These are phyloP conservation scores for Kokia cookei DNA, from an alignment of 441 rosid genomes.

Conservation along the genomic window DNA sequence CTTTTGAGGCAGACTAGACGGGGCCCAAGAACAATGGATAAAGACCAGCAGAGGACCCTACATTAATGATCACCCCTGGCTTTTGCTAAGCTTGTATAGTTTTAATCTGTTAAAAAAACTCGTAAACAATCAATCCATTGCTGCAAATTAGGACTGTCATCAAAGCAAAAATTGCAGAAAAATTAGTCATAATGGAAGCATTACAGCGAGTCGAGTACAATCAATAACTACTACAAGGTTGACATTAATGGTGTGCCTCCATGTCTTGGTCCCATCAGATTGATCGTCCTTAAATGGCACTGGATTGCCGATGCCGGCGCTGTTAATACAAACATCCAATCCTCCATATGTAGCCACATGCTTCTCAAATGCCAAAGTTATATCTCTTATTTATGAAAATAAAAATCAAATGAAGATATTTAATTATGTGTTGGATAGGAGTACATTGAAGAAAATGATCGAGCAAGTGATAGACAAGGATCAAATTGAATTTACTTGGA, in stretches of 20 bases:
- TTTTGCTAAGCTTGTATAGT: constrained; percentile 64
- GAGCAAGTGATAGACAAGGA: neutral
- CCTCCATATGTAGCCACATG: constrained; percentile 82
- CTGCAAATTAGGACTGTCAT: neutral
- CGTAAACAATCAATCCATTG: constrained; percentile 9
- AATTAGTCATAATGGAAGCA: constrained; percentile 2
- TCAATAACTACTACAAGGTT: constrained; percentile 65
- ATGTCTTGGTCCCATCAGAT: constrained; percentile 66
- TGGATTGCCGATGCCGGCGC: constrained; percentile 57
- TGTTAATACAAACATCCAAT: constrained; percentile 78
- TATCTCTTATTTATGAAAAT: constrained; percentile 43
- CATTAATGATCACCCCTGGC: constrained; percentile 87
- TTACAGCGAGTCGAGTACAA: constrained; percentile 77
- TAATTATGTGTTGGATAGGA: neutral
- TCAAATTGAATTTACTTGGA: constrained; percentile 1
- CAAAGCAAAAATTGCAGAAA: neutral
- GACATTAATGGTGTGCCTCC: constrained; percentile 71
- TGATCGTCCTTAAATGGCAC: constrained; percentile 47
- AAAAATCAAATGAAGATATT: neutral
- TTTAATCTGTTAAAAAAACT: constrained; percentile 45
- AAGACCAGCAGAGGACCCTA: constrained; percentile 93
- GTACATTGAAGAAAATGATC: neutral
- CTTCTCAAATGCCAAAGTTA: constrained; percentile 74
- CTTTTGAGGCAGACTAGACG: constrained; percentile 77
- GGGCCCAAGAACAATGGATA: constrained; percentile 66